Conservation (phyloP, 441 rosid species). For the Populus hybrid region DNA sequence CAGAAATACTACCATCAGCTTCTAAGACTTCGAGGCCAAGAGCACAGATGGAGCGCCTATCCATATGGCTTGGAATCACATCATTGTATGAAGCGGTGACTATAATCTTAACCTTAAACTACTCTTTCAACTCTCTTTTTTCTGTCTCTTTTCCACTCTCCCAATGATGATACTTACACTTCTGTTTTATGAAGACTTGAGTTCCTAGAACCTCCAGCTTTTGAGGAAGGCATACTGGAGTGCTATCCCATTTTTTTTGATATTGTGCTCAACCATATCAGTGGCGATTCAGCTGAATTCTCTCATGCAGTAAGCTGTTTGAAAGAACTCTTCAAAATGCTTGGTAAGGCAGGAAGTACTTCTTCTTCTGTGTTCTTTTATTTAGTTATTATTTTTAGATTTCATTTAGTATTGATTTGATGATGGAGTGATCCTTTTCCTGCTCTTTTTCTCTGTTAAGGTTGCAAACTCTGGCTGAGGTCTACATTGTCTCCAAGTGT, state of each 20-base stretch:
- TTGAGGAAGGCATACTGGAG: slow-evolving; percentile 97
- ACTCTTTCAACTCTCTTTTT: neutral
- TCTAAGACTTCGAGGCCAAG: slow-evolving; percentile 70
- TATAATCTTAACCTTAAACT: slow-evolving; percentile 23
- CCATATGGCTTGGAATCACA: slow-evolving; percentile 95
- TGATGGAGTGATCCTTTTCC: slow-evolving; percentile 11
- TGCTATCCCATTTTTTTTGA: slow-evolving; percentile 95
- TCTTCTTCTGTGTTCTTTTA: slow-evolving; percentile 7
- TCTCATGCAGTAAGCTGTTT: slow-evolving; percentile 88
- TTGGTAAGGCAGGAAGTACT: slow-evolving; percentile 46
- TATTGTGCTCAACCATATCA: slow-evolving; percentile 85
- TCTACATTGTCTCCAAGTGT: slow-evolving; percentile 96
- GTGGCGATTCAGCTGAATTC: slow-evolving; percentile 89
- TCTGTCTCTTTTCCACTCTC: slow-evolving; percentile 14
- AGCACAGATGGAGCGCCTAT: slow-evolving; percentile 63
- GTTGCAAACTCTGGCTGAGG: slow-evolving; percentile 98
- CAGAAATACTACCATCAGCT: slow-evolving; percentile 66
- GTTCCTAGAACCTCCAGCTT: slow-evolving; percentile 92
- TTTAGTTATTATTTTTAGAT: slow-evolving; percentile 8
- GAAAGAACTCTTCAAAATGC: slow-evolving; percentile 92
- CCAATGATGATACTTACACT: slow-evolving; percentile 28
- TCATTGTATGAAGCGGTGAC: slow-evolving; percentile 71
- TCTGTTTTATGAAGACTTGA: slow-evolving; percentile 71
- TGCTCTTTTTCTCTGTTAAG: slow-evolving; percentile 41
- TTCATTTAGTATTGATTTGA: slow-evolving; percentile 14